Evolutionary conservation across 2,329 filamentous ascomycete genomes (phyloP), one percentile per base, ranked within the genome.

Genomic region (Myriosclerotinia scirpicola): DNA sequence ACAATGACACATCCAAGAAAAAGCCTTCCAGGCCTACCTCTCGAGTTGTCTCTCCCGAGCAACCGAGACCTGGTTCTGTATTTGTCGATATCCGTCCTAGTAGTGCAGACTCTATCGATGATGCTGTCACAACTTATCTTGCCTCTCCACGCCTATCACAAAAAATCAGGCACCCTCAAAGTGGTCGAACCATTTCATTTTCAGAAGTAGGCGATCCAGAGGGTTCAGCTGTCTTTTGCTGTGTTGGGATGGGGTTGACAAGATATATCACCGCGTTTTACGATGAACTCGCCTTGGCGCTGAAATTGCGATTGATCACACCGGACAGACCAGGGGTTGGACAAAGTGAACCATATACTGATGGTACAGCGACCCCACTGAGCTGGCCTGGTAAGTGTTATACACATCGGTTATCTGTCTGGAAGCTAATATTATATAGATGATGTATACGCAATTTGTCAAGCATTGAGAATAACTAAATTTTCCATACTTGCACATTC

Each of bases 401-500:
- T 36, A 2, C 26, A 38, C 17, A 26, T 17, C 63, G 65, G 8
- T 50, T 44, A 17, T 64, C 42, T 15, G 52, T 53, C 7, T 52
- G 38, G 40, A 54, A 65, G 59, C 69, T 76, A 81, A 75, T 70
- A 3, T 53, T 52, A 2, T 68, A 2, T 67, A 85, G 84, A 86
- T 75, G 95, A 99, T 78, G 92, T 99, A 17, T 91, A 96, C 68
- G 90, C 93, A 63, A 96, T 99, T 67, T 99, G 95, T 77, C 92
- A 97, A 75, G 83, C 90, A 17, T 83, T 99, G 54, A 93, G 92
- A 72, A 96, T 99, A 70, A 95, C 90, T 14, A 96, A 97, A 72
- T 99, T 99, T 76, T 98, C 94, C 8, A 91, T 99, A 26, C 84
- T 99, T 1, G 95, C 95, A 2, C 95, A 99, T 78, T 98, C 94